Percentiles rank a stretch among this genome's conserved stretches.
These are phyloP conservation scores for Plasmopara viticola DNA, from an alignment of 352 stramenopile species.

Conservation along the genomic window DNA sequence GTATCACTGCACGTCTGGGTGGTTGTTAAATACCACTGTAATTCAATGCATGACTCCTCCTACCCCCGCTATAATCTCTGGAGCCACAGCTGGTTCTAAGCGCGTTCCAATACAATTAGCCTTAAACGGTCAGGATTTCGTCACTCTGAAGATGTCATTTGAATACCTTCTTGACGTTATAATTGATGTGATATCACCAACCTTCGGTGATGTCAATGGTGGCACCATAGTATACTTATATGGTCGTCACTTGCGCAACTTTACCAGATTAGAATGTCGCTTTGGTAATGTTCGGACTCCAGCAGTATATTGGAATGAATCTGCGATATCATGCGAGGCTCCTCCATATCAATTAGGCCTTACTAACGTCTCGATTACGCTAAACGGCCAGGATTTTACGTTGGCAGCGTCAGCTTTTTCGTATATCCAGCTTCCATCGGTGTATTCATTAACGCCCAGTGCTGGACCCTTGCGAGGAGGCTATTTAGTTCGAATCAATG, in stretches of 20 bases:
- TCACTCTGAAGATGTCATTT: conserved; percentile 37
- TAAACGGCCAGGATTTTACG: conserved; percentile 67
- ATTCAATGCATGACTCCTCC: conserved; percentile 33
- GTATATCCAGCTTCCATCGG: conserved; percentile 38
- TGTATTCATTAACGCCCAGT: conserved; percentile 40
- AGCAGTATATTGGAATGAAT: conserved; percentile 55
- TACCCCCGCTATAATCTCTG: conserved; percentile 18
- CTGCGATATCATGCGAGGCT: conserved; percentile 48
- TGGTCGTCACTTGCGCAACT: conserved; percentile 65
- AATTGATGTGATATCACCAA: conserved; percentile 40
- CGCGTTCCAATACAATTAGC: conserved; percentile 50
- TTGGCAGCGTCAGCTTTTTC: conserved; percentile 26
- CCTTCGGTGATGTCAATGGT: conserved; percentile 35
- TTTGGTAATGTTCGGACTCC: conserved; percentile 39
- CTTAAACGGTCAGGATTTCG: conserved; percentile 74
- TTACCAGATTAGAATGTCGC: conserved; percentile 36
- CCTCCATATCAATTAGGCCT: conserved; percentile 28
- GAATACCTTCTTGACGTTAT: conserved; percentile 47
- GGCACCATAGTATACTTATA: conserved; percentile 48
- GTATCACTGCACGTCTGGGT: conserved; percentile 31
- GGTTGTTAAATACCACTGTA: conserved; percentile 26
- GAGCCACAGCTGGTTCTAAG: conserved; percentile 12
- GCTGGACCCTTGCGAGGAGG: conserved; percentile 25
- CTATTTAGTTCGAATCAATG: conserved; percentile 30
- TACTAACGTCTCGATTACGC: conserved; percentile 39